Conservation (phyloP, 805 yeast genomes). For the Kuraishia floccosa region DNA sequence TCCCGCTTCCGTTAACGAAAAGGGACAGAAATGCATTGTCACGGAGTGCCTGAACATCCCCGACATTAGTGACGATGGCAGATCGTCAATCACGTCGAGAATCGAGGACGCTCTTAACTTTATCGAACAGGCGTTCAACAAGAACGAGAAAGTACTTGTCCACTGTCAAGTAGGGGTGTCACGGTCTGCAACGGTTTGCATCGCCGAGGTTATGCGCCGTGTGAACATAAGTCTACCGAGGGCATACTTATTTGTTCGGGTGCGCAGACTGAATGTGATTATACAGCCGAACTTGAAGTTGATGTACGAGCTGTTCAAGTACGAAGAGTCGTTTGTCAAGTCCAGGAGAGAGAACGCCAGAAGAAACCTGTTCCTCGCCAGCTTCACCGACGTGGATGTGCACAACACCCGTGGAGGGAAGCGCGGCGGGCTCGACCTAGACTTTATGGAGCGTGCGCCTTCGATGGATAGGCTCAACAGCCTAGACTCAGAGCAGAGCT, state of each 20-base stretch:
- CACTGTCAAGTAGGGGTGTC: constrained; percentile 97
- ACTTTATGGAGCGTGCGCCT: not conserved
- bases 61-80: constrained; percentile 85
- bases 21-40: constrained; percentile 9
- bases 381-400: too few species aligned
- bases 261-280: constrained; percentile 78
- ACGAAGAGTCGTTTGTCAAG: constrained; percentile 33
- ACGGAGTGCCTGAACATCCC: constrained; percentile 48
- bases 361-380: too few species aligned
- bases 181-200: constrained; percentile 89
- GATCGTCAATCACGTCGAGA: constrained; percentile 57
- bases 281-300: constrained; percentile 90
- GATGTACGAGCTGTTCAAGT: constrained; percentile 79
- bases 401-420: too few species aligned
- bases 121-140: constrained; percentile 40
- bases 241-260: constrained; percentile 85
- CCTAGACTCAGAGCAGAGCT: constrained; percentile 7
- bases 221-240: constrained; percentile 53
- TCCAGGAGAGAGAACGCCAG: not conserved
- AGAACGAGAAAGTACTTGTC: constrained; percentile 48
- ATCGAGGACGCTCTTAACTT: constrained; percentile 55
- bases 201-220: constrained; percentile 87
- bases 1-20: constrained; percentile 5
- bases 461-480: constrained; percentile 1
- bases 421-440: not conserved